Conservation (phyloP, 2,329 filamentous ascomycete species). For the Phyllosticta citriasiana region DNA sequence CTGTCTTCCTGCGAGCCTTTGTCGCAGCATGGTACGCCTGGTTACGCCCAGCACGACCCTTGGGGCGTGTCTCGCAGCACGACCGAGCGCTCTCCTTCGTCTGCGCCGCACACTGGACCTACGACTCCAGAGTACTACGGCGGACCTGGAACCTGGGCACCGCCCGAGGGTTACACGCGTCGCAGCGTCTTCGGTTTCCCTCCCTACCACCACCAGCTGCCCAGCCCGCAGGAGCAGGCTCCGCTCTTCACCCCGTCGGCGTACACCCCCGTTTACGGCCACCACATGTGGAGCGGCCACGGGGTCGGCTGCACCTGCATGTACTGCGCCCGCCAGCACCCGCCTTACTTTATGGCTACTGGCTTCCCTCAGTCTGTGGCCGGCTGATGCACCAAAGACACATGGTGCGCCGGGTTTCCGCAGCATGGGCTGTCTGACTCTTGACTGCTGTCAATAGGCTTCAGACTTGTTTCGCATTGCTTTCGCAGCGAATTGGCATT, state of each 20-base stretch:
- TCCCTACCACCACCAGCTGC: constrained; percentile 15
- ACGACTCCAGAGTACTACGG: constrained; percentile 46
- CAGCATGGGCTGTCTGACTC: constrained; percentile 5
- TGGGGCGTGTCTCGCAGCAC: constrained; percentile 26
- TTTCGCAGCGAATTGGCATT: constrained; percentile 7
- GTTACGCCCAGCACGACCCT: constrained; percentile 30
- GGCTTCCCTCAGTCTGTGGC: constrained; percentile 30
- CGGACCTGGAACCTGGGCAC: constrained; percentile 37
- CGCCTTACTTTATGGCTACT: constrained; percentile 29
- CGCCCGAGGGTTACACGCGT: constrained; percentile 32
- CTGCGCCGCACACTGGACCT: constrained; percentile 43
- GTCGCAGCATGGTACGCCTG: constrained; percentile 21
- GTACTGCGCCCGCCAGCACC: constrained; percentile 28
- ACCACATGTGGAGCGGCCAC: constrained; percentile 28
- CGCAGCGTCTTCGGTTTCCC: constrained; percentile 33
- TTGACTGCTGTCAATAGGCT: neutral
- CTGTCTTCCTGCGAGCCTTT: constrained; percentile 28
- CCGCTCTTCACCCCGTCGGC: constrained; percentile 25
- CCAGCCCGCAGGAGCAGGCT: constrained; percentile 29
- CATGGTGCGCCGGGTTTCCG: neutral
- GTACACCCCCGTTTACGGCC: constrained; percentile 26
- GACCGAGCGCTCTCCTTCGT: constrained; percentile 42
- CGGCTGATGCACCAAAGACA: constrained; percentile 14
- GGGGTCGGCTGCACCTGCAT: constrained; percentile 27
- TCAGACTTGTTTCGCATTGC: constrained; percentile 1